Percentiles rank a stretch among this genome's conserved stretches.
Conservation (phyloP, 805 yeast species). For the Saturnispora hagleri region DNA sequence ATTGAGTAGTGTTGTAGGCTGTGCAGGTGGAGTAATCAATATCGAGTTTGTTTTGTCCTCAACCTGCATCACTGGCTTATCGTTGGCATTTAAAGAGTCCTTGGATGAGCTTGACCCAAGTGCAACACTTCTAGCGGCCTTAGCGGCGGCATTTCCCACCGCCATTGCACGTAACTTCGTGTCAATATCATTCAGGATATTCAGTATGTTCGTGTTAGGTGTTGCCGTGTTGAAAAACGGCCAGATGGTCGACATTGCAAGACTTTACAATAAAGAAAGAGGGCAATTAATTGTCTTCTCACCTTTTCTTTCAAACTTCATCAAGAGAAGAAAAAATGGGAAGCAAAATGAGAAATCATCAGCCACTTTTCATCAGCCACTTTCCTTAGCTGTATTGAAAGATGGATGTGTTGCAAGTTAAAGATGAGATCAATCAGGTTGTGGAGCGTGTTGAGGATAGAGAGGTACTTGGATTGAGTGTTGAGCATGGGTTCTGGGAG, state of each 20-base stretch:
- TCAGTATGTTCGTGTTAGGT: constrained; percentile 30
- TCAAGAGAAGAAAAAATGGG: background rate
- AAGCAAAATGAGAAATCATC: background rate
- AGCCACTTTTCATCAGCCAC: constrained; percentile 2
- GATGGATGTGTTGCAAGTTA: background rate
- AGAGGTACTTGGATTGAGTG: constrained; percentile 2
- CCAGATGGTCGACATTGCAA: constrained; percentile 30
- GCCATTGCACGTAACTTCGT: constrained; percentile 20
- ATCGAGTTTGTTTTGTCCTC: constrained; percentile 2
- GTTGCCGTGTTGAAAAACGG: constrained; percentile 31
- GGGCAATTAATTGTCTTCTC: background rate
- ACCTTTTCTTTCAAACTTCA: background rate
- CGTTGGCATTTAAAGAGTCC: background rate
- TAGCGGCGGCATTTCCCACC: constrained; percentile 11
- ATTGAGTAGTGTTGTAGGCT: background rate
- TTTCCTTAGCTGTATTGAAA: background rate
- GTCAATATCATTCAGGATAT: constrained; percentile 30
- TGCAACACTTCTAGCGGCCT: background rate
- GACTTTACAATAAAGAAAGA: background rate
- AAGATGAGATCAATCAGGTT: background rate
- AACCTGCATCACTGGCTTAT: background rate
- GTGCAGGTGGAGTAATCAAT: constrained; percentile 1
- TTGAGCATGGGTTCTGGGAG: background rate
- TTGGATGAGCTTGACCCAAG: background rate
- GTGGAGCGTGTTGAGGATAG: background rate